These are phyloP conservation scores for Rugonectria rugulosa DNA, from an alignment of 2,329 filamentous ascomycete genomes.

Conservation along the genomic window DNA sequence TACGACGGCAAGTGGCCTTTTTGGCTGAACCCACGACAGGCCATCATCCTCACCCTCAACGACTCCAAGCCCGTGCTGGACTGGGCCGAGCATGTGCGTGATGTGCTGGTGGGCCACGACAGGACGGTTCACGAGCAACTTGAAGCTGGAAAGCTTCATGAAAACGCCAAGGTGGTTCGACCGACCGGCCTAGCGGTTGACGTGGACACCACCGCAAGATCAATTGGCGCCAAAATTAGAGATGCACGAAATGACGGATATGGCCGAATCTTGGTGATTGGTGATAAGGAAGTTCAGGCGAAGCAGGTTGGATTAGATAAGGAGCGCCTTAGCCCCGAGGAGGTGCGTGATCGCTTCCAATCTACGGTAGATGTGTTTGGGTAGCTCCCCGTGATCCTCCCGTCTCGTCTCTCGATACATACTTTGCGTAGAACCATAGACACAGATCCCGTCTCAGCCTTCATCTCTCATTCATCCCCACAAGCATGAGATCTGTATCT, in stretches of 20 bases:
- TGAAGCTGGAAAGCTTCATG: constrained; percentile 39
- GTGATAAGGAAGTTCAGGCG: constrained; percentile 68
- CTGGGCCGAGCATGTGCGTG: constrained; percentile 56
- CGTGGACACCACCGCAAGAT: constrained; percentile 69
- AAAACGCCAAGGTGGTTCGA: constrained; percentile 55
- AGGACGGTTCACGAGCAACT: constrained; percentile 44
- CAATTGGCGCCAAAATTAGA: constrained; percentile 72
- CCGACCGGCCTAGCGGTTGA: constrained; percentile 73
- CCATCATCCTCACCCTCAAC: constrained; percentile 77
- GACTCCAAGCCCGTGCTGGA: constrained; percentile 61
- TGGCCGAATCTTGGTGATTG: constrained; percentile 76
- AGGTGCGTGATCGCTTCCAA: constrained; percentile 55
- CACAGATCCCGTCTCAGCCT: constrained; percentile 15
- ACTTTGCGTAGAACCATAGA: constrained; percentile 20
- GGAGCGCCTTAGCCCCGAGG: constrained; percentile 52
- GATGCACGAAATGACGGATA: constrained; percentile 78
- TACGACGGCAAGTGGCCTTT: constrained; percentile 85
- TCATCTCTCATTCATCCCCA: constrained; percentile 6
- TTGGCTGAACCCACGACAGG: constrained; percentile 85
- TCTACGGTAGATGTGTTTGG: constrained; percentile 57
- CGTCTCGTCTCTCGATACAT: constrained; percentile 5
- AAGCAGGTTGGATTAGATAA: constrained; percentile 58
- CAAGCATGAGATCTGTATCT: constrained; percentile 9
- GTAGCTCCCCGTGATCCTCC: constrained; percentile 39
- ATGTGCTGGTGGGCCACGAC: constrained; percentile 59